Evolutionary conservation across 129 eudicot species (phyloP), one percentile per base, ranked within the genome.

Genomic region (Helichrysum umbraculigerum): DNA sequence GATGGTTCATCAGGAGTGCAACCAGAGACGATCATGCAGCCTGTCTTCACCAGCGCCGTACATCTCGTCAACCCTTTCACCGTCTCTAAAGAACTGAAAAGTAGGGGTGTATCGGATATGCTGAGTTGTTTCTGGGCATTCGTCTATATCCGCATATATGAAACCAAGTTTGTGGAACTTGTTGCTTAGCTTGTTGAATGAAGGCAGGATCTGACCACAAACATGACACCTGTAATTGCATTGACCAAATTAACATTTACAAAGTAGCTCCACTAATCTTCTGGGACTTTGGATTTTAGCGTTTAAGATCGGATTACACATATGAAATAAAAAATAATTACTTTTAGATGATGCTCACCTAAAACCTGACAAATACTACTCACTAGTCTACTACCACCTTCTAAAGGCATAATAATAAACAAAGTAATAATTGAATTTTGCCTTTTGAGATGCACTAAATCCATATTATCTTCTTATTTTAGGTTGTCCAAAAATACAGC

Each of bases 61-160:
- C 96, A 92, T 89, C 80, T 87, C 93, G 37, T 92, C 97, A 7
- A 89, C 97, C 72, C 88, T 74, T 71, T 92, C 97, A 66, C 93
- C 91, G 39, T 92, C 91, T 73, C 90, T 78, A 63, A 85, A 87
- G 84, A 91, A 87, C 62, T 87, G 92, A 29, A 85, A 88, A 33
- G 97, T 87, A 6, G 92, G 96, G 6, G 96, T 89, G 81, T 87
- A 87, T 4, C 90, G 79, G 58, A 87, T 89, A 29, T 87, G 87
- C 70, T 84, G 89, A 7, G 93, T 92, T 66, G 96, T 81, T 42
- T 89, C 93, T 16, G 91, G 96, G 72, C 96, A 89, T 76, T 89
- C 88, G 20, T 92, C 88, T 51, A 92, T 87, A 57, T 92, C 93
- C 30, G 96, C 91, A 61, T 89, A 92, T 6, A 89, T 75, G 63